phyloP scores from a whole-genome alignment of 2,329 filamentous ascomycete species.

The Claviceps paspali region DNA sequence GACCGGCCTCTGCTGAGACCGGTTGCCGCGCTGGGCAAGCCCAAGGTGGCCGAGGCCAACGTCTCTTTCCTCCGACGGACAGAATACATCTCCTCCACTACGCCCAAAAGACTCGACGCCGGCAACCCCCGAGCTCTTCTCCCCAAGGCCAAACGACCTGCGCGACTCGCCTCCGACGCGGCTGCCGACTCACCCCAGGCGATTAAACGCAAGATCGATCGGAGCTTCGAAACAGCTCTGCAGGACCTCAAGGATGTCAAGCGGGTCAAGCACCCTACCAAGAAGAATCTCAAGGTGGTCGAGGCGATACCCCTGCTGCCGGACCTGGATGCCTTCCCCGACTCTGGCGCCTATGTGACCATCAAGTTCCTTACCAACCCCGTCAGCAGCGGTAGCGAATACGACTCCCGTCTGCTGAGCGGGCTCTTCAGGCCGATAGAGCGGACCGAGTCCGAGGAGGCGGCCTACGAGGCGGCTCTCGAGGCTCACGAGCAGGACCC shows the following conservation, averaged over 20 bases:
- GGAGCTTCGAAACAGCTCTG: constrained; percentile 41
- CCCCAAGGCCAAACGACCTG: constrained; percentile 17
- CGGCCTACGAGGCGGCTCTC: constrained; percentile 31
- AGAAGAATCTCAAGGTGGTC: constrained; percentile 40
- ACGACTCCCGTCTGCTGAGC: constrained; percentile 46
- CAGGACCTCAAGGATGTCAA: constrained; percentile 37
- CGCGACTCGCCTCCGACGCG: constrained; percentile 38
- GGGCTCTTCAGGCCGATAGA: constrained; percentile 47
- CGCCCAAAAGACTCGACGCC: constrained; percentile 32
- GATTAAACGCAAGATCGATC: constrained; percentile 54
- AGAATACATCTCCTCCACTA: constrained; percentile 70
- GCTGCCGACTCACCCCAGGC: constrained; percentile 47
- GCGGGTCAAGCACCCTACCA: constrained; percentile 42
- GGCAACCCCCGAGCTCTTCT: constrained; percentile 26
- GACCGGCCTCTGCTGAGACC: constrained; percentile 75
- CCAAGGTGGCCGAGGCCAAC: constrained; percentile 56
- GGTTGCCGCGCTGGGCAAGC: constrained; percentile 72
- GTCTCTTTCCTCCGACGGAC: constrained; percentile 92
- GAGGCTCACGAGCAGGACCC: constrained; percentile 44
- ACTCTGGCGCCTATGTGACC: constrained; percentile 53
- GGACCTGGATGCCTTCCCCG: constrained; percentile 53
- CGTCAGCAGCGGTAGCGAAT: constrained; percentile 32
- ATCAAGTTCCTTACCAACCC: constrained; percentile 55
- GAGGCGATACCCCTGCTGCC: constrained; percentile 47
- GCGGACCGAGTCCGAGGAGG: constrained; percentile 37